Percentiles rank a stretch among this genome's conserved stretches.
Evolutionary conservation across 441 rosid species (phyloP).

Genomic region (Rhodomyrtus psidioides): DNA sequence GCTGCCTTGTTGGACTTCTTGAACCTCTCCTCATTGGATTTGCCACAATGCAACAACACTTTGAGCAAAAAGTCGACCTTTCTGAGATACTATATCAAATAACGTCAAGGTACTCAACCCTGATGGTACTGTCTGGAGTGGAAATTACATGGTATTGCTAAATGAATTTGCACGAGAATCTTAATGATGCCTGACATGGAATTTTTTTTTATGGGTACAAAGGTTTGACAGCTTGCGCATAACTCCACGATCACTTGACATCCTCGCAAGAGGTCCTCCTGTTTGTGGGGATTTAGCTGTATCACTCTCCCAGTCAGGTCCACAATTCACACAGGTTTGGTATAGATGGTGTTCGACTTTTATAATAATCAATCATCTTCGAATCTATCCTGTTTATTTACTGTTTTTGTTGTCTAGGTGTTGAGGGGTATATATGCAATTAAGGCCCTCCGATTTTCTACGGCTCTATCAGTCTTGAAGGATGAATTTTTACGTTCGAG

Average conservation of each 20-base stretch:
- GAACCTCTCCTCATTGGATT: slow-evolving; percentile 98
- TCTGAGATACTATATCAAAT: slow-evolving; percentile 92
- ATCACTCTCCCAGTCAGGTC: slow-evolving; percentile 93
- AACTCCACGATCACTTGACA: slow-evolving; percentile 92
- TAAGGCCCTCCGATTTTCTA: slow-evolving; percentile 90
- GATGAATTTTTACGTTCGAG: slow-evolving; percentile 95
- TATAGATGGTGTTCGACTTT: slow-evolving; percentile 2
- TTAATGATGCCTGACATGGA: slow-evolving; percentile 18
- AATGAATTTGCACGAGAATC: not conserved
- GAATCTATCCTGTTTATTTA: slow-evolving; percentile 4
- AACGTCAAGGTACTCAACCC: slow-evolving; percentile 66
- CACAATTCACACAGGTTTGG: slow-evolving; percentile 95
- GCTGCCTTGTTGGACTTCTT: slow-evolving; percentile 95
- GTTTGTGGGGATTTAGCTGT: slow-evolving; percentile 98
- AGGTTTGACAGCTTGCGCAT: slow-evolving; percentile 98
- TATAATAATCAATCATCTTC: not conserved
- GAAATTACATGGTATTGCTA: slow-evolving; percentile 1
- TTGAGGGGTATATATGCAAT: slow-evolving; percentile 82
- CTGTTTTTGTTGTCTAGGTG: slow-evolving; percentile 43
- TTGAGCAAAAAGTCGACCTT: slow-evolving; percentile 92
- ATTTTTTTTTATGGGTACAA: slow-evolving; percentile 16
- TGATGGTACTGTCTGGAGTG: not conserved
- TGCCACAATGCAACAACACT: slow-evolving; percentile 93
- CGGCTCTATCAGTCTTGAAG: slow-evolving; percentile 88
- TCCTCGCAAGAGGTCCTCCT: slow-evolving; percentile 87